Percentiles rank a stretch among this genome's conserved stretches.
These are phyloP conservation scores for Ajuga reptans DNA, from an alignment of 305 asterid species.

Conservation along the genomic window DNA sequence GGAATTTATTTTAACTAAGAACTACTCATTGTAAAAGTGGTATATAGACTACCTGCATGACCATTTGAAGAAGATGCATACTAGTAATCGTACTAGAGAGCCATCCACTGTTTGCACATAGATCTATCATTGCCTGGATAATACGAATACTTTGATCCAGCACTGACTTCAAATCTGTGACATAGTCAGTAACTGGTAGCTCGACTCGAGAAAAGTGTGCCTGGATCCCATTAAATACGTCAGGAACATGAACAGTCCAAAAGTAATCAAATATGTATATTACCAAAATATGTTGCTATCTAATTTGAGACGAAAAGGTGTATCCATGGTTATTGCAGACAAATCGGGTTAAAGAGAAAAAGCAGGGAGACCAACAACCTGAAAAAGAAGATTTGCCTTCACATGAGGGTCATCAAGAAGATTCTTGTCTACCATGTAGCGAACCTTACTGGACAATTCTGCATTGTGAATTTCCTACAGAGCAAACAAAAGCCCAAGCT, in stretches of 20 bases:
- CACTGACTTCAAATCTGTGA: slow-evolving; percentile 88
- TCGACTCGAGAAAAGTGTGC: slow-evolving; percentile 89
- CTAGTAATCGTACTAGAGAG: slow-evolving; percentile 79
- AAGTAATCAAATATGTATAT: slow-evolving; percentile 3
- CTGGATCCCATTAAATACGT: slow-evolving; percentile 40
- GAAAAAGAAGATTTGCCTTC: slow-evolving; percentile 92
- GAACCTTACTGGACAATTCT: slow-evolving; percentile 63
- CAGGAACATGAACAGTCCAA: neutral
- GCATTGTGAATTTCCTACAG: slow-evolving; percentile 83
- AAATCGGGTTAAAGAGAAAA: slow-evolving; percentile 7
- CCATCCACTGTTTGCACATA: slow-evolving; percentile 99
- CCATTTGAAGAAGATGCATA: slow-evolving; percentile 95
- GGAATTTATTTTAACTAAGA: neutral
- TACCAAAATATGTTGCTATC: neutral
- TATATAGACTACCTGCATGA: slow-evolving; percentile 74
- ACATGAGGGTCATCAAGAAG: slow-evolving; percentile 96
- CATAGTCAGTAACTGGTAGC: slow-evolving; percentile 79
- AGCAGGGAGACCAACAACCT: slow-evolving; percentile 42
- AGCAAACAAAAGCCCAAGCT: slow-evolving; percentile 15
- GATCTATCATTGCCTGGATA: slow-evolving; percentile 97
- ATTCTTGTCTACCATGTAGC: slow-evolving; percentile 65
- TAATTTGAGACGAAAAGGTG: neutral
- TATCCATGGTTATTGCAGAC: neutral
- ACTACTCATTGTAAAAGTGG: neutral
- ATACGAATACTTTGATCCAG: slow-evolving; percentile 95